Evolutionary conservation across 1,284 basidiomycete species (phyloP), one percentile per base, ranked within the genome.

Genomic region (Afroboletus lepidellus): DNA sequence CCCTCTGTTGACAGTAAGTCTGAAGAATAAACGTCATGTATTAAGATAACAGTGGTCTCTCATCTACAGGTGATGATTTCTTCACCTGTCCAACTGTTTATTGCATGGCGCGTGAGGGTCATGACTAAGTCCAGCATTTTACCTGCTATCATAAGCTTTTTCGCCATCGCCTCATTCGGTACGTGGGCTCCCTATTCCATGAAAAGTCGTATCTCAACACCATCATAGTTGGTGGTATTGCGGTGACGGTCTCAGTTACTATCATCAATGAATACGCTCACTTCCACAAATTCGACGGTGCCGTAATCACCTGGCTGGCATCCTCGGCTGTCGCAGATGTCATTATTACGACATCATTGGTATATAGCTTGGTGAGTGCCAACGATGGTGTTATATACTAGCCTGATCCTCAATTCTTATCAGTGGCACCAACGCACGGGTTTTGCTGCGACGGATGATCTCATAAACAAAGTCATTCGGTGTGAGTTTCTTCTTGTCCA

Each of bases 71-170:
- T 76, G 2, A 41, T 72, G 12, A 66, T 79, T 18, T 79, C 79
- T 8, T 76, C 74, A 0, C 77, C 79, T 0, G 78, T 80, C 3
- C 79, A 81, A 58, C 45, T 77, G 9, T 81, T 80, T 64, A 76
- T 79, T 30, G 77, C 77, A 0, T 80, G 76, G 76, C 69, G 78
- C 34, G 77, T 80, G 44, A 66, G 59, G 47, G 59, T 72, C 23
- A 66, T 81, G 48, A 78, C 71, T 3, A 73, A 72, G 48, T 74
- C 71, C 0, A 67, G 54, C 15, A 62, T 72, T 55, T 59, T 79
- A 7, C 65, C 76, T 1, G 41, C 51, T 4, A 18, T 77, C 41
- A 71, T 80, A 21, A 48, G 57, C 18, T 44, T 72, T 9, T 62
- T 80, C 9, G 64, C 75, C 2, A 13, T 77, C 0, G 59, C 69